phyloP scores from a whole-genome alignment of 805 yeast species.

The Metschnikowia baotianmanensis region DNA sequence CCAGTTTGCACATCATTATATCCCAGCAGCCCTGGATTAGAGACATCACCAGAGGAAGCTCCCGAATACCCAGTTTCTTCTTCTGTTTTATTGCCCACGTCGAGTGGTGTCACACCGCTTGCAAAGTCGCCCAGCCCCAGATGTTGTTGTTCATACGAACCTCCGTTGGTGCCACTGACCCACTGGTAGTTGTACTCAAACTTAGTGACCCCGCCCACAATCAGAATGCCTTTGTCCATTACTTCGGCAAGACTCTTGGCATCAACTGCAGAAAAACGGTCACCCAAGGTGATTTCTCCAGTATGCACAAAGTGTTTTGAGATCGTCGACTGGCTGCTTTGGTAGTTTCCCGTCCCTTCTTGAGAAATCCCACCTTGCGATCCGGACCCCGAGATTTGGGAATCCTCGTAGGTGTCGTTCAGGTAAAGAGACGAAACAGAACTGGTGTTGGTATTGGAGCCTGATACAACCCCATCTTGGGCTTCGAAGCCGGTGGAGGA shows the following conservation, averaged over 20 bases:
- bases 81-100: no score
- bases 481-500: background rate
- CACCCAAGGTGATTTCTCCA: background rate
- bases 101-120: background rate
- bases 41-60: no score
- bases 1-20: no score
- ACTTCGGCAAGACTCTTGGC: background rate
- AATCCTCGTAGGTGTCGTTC: background rate
- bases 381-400: background rate
- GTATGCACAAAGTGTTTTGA: constrained; percentile 2
- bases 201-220: background rate
- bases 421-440: no score
- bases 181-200: background rate
- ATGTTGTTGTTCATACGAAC: background rate
- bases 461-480: background rate
- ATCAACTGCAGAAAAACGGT: background rate
- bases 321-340: background rate
- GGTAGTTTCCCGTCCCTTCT: background rate
- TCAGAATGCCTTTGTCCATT: background rate
- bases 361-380: background rate
- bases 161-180: background rate
- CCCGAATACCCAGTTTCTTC: no score
- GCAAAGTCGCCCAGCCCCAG: background rate
- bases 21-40: no score
- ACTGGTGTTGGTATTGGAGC: no score